Conservation (phyloP, 768 basidiomycete genomes). For the Suillus ampliporus region DNA sequence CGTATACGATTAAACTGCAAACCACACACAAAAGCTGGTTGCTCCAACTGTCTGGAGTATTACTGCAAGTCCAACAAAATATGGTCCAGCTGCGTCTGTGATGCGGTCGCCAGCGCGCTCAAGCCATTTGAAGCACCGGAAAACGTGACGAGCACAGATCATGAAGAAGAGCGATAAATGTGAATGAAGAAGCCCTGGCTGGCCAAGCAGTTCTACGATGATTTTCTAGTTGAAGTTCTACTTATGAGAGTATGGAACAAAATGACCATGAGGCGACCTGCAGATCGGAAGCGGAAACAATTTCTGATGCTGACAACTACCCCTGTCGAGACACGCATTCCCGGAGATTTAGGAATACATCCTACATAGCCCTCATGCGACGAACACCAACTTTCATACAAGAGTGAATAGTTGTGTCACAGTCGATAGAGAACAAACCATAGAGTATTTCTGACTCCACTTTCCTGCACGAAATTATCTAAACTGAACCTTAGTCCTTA, state of each 20-base stretch:
- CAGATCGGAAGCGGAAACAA: background rate
- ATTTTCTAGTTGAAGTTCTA: background rate
- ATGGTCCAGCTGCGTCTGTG: constrained; percentile 90
- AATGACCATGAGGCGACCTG: background rate
- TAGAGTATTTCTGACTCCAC: too few species aligned
- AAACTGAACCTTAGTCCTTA: too few species aligned
- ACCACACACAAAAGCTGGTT: constrained; percentile 78
- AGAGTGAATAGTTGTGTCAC: too few species aligned
- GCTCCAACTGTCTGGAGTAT: constrained; percentile 71
- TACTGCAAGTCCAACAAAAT: constrained; percentile 85
- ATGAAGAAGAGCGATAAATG: constrained; percentile 16
- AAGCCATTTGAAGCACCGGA: constrained; percentile 66
- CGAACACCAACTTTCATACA: too few species aligned
- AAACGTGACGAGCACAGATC: constrained; percentile 40
- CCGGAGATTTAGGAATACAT: too few species aligned
- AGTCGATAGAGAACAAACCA: too few species aligned
- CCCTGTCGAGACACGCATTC: too few species aligned
- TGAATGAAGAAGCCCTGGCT: too few species aligned
- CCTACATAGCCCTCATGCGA: too few species aligned
- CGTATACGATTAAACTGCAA: background rate
- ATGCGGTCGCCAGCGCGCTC: constrained; percentile 79
- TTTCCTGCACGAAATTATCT: too few species aligned
- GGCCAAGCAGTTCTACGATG: background rate
- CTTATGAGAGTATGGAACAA: background rate
- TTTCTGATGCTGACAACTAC: background rate